Base-by-base conservation (phyloP, 2,329 filamentous ascomycete genomes). In the Cyclaneusma minus region DNA sequence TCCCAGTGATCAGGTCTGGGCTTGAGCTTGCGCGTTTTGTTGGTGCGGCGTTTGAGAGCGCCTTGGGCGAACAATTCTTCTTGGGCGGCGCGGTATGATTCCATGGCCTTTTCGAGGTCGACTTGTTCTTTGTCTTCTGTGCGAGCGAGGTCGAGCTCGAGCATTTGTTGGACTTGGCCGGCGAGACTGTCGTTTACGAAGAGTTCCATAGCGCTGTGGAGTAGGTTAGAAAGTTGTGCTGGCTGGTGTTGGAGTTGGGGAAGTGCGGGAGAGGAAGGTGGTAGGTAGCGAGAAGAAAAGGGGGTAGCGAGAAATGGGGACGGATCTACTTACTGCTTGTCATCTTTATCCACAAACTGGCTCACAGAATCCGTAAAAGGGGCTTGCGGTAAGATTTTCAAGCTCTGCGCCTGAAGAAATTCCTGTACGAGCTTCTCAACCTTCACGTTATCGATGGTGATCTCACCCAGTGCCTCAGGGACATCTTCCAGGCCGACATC, bases 281-380 rank as follows among this genome's bases (percentile, higher is more conserved):
- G n/a, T n/a, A n/a, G n/a, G n/a, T n/a, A n/a, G n/a, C n/a, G n/a
- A n/a, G n/a, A n/a, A n/a, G n/a, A n/a, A n/a, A n/a, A n/a, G n/a
- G n/a, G n/a, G n/a, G n/a, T n/a, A n/a, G n/a, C n/a, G n/a, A n/a
- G n/a, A n/a, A n/a, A n/a, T n/a, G n/a, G n/a, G n/a, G n/a, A n/a
- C n/a, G n/a, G n/a, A n/a, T n/a, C n/a, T n/a, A n/a, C n/a, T n/a
- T n/a, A n/a, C n/a, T 89, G 75, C 45, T 85, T 92, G 55, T 98
- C 89, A 38, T 93, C 83, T 39, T 95, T 95, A 47, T 85, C 75
- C 14, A 98, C 83, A 41, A 89, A 98, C 34, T 92, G 80, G 24
- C 74, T 76, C 4, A 98, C 83, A 0, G 89, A 89, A 43, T 95
- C 85, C 10, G 84, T 80, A 43, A 98, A 94, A 0, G 78, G 79